Percentiles rank a stretch among this genome's conserved stretches.
Evolutionary conservation across 371 early-diverging fungal genomes (phyloP).

Genomic region (Synchytrium microbalum): DNA sequence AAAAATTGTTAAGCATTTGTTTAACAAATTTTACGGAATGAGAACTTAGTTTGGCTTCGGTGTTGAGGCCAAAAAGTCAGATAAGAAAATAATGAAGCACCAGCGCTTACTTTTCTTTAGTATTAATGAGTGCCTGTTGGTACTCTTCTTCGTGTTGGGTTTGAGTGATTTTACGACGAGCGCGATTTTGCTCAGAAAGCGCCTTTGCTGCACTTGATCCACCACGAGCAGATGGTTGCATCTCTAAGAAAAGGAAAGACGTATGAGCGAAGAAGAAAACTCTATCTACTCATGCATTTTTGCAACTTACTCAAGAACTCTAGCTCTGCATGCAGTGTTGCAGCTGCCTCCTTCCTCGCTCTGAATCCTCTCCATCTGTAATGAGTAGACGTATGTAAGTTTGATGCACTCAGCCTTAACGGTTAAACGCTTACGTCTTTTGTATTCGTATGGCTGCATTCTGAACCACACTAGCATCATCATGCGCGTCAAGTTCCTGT

Average conservation of each 20-base stretch:
- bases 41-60: not conserved
- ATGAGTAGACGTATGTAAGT: not conserved
- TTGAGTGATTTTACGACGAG: conserved; percentile 39
- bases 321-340: conserved; percentile 33
- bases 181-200: conserved; percentile 30
- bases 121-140: conserved; percentile 44
- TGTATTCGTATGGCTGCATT: conserved; percentile 43
- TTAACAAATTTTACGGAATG: too few species aligned
- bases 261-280: not conserved
- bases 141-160: conserved; percentile 50
- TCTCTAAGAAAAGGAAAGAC: conserved; percentile 14
- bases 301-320: conserved; percentile 32
- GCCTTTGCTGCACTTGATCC: conserved; percentile 22
- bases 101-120: conserved; percentile 42
- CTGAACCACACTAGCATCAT: conserved; percentile 41
- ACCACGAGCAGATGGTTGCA: conserved; percentile 18
- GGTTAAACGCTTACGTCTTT: conserved; percentile 25
- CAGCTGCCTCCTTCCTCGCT: conserved; percentile 25
- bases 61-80: not conserved
- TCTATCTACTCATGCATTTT: not conserved
- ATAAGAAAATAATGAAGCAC: not conserved
- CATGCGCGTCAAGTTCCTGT: conserved; percentile 37
- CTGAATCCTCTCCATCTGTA: conserved; percentile 37
- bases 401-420: too few species aligned
- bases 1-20: too few species aligned